A percentile compares a stretch with the other conserved stretches of the same genome.
Evolutionary conservation across 108 stramenopile genomes (phyloP).

Genomic region (Nitzschia putrida): DNA sequence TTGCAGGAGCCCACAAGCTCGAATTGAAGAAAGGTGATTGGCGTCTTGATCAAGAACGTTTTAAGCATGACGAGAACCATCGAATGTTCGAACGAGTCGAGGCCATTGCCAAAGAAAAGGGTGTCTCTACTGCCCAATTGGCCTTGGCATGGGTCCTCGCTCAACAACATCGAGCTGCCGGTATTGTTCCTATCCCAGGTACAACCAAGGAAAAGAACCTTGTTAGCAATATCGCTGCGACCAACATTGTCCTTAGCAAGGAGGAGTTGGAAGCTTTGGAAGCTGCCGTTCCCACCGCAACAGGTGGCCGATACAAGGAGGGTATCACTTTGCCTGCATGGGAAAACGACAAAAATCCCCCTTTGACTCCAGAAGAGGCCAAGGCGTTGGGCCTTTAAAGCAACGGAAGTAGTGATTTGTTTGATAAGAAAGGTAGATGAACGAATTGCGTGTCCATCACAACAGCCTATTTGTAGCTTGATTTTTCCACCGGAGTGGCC

Average conservation of each 20-base stretch:
- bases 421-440: no score
- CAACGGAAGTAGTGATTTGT: no score
- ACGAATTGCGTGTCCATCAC: no score
- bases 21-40: constrained; percentile 20
- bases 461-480: no score
- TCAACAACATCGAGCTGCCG: constrained; percentile 17
- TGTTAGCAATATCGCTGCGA: constrained; percentile 21
- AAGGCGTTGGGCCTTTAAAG: neutral
- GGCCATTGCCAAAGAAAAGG: constrained; percentile 25
- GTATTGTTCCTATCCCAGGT: constrained; percentile 49
- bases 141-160: constrained; percentile 39
- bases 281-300: neutral
- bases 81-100: constrained; percentile 15
- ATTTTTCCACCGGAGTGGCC: no score
- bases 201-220: constrained; percentile 33
- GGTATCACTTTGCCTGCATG: neutral
- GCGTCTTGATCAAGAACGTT: constrained; percentile 26
- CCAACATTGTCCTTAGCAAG: constrained; percentile 12
- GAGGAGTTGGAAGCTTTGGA: constrained; percentile 25
- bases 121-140: constrained; percentile 38
- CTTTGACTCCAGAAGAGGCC: neutral
- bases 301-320: neutral
- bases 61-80: constrained; percentile 27
- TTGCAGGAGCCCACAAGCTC: constrained; percentile 22
- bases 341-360: constrained; percentile 1